A percentile compares a stretch with the other conserved stretches of the same genome.
Evolutionary conservation across 345 rosid species (phyloP).

Genomic region (Orychophragmus violaceus): DNA sequence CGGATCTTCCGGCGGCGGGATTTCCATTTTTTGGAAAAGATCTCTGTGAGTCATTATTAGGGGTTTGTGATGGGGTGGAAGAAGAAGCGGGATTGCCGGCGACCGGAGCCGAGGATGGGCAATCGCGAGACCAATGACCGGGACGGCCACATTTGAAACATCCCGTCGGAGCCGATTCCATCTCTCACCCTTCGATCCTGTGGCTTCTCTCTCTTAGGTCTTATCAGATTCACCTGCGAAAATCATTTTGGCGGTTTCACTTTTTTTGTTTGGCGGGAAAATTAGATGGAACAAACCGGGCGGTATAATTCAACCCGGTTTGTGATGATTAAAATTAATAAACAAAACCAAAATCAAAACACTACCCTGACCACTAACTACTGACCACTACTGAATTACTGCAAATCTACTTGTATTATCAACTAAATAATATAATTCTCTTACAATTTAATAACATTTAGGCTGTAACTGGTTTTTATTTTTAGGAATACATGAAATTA

Average conservation of each 20-base stretch:
- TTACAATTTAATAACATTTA: no score
- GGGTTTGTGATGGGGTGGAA: constrained; percentile 17
- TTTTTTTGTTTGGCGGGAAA: constrained; percentile 18
- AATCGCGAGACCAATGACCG: constrained; percentile 97
- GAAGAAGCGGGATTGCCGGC: constrained; percentile 1
- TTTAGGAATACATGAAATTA: no score
- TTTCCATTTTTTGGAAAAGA: constrained; percentile 7
- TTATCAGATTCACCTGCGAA: constrained; percentile 6
- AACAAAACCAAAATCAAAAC: no score
- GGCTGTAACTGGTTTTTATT: no score
- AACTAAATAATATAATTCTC: no score
- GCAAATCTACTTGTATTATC: no score
- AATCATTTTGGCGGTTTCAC: constrained; percentile 14
- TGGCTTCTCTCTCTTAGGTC: neutral
- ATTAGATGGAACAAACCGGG: constrained; percentile 6
- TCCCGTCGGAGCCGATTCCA: constrained; percentile 75
- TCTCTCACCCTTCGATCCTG: constrained; percentile 6
- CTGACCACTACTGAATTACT: no score
- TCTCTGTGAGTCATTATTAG: constrained; percentile 14
- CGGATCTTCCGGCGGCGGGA: constrained; percentile 21
- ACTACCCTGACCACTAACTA: no score
- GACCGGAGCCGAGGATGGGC: constrained; percentile 42
- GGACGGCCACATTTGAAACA: constrained; percentile 98
- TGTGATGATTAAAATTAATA: no score
- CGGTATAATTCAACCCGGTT: neutral